Base-by-base conservation (phyloP, 2,329 filamentous ascomycete species). In the Xylariaceae sp. region DNA sequence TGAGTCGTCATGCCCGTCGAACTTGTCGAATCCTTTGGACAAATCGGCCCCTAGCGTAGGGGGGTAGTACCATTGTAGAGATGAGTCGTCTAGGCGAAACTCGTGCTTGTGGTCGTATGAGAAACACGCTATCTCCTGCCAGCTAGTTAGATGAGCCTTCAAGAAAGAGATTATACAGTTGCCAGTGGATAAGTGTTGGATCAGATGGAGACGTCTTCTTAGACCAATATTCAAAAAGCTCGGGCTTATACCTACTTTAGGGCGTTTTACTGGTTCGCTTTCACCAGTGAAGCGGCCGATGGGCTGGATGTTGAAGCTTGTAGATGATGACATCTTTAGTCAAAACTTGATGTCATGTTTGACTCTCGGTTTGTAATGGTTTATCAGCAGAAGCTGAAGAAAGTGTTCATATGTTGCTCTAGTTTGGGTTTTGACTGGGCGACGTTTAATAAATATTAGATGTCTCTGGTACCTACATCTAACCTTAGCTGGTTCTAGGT, bases 61-160 rank as follows among this genome's bases (percentile, higher is more conserved):
- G 2, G 90, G 87, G 66, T 96, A 94, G 73, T 96, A 97, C 76
- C 93, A 97, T 61, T 86, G 85, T 60, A 99, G 70, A 1, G 91
- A 93, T 3, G 88, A 88, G 57, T 89, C 88, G 59, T 91, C 91
- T 3, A 88, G 82, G 42, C 79, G 86, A 66, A 92, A 92, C 48
- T 83, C 73, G 69, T 93, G 94, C 23, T 92, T 77, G 37, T 92
- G 84, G 70, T 97, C 91, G 73, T 94, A 97, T 7, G 93, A 97
- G 74, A 97, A 99, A 73, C 82, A 91, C 3, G 93, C 83, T 60
- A 99, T 89, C 77, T 99, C 94, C 87, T 93, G 41, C 3, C 8
- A 27, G 1, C n/a, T 4, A 5, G 13, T 53, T 13, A 48, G 42
- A 13, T 47, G 21, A 36, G 37, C 21, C 6, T 37, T 39, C 21